phyloP scores from a whole-genome alignment of 805 yeast genomes.

The Candida ipomoeae region DNA sequence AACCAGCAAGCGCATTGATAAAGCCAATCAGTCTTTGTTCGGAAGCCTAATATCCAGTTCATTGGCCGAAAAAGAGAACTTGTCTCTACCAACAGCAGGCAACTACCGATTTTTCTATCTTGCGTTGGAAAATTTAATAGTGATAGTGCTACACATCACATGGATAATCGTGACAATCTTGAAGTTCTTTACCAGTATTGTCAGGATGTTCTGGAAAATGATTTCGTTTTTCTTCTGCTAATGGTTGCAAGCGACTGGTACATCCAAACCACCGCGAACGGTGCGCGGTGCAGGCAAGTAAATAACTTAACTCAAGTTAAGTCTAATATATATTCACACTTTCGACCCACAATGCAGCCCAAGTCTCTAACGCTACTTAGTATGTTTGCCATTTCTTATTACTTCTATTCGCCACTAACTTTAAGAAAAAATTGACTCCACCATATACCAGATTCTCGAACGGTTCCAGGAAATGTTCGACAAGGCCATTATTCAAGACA shows the following conservation, averaged over 20 bases:
- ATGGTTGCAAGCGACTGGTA: conserved; percentile 1
- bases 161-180: conserved; percentile 55
- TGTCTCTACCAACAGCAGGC: conserved; percentile 25
- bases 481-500: conserved; percentile 39
- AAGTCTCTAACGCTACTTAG: conserved; percentile 38
- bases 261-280: background rate
- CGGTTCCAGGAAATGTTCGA: conserved; percentile 53
- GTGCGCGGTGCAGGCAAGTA: background rate
- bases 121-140: conserved; percentile 49
- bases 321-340: background rate
- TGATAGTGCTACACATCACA: conserved; percentile 46
- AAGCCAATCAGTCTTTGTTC: conserved; percentile 34
- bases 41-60: conserved; percentile 19
- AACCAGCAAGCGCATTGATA: conserved; percentile 46
- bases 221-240: background rate
- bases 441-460: conserved; percentile 47
- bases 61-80: conserved; percentile 16
- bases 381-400: conserved; percentile 16
- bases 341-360: conserved; percentile 38
- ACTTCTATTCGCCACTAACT: conserved; percentile 17
- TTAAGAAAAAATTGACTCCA: conserved; percentile 47
- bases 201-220: conserved; percentile 15
- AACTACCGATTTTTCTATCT: conserved; percentile 39
- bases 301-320: background rate
- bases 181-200: conserved; percentile 26